These are phyloP conservation scores for Hibiscus syriacus DNA, from an alignment of 345 rosid species.

Conservation along the genomic window DNA sequence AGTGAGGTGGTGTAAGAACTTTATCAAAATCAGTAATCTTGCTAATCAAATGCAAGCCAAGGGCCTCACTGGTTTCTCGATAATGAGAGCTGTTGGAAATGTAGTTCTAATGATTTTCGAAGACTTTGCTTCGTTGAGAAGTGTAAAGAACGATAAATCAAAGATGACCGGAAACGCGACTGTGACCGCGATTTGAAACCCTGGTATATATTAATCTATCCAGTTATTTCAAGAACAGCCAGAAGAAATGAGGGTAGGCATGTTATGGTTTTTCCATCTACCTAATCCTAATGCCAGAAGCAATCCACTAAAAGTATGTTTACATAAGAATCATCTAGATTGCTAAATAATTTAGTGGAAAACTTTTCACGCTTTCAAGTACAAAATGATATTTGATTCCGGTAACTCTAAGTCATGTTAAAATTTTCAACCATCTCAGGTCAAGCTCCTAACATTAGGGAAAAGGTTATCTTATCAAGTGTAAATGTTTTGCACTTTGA, in stretches of 20 bases:
- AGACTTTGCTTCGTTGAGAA: too few relatives aligned
- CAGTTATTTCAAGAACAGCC: not conserved
- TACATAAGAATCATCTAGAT: not conserved
- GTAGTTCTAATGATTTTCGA: too few relatives aligned
- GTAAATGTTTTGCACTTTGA: constrained; percentile 3
- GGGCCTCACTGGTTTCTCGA: too few relatives aligned
- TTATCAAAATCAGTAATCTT: too few relatives aligned
- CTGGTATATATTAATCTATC: not conserved
- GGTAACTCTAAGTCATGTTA: not conserved
- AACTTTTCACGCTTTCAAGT: not conserved
- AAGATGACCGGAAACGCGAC: too few relatives aligned
- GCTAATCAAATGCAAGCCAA: too few relatives aligned
- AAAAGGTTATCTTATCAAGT: not conserved
- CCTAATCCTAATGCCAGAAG: not conserved
- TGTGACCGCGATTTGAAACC: too few relatives aligned
- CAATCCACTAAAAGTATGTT: not conserved
- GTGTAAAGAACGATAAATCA: too few relatives aligned
- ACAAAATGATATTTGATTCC: not conserved
- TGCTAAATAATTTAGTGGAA: not conserved
- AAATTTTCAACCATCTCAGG: not conserved
- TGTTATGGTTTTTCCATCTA: not conserved
- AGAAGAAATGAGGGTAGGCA: not conserved
- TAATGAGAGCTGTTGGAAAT: too few relatives aligned
- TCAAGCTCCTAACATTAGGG: not conserved
- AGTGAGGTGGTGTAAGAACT: too few relatives aligned